These are phyloP conservation scores for Teratosphaeria epicoccoides DNA, from an alignment of 2,329 filamentous ascomycete genomes.

Conservation along the genomic window DNA sequence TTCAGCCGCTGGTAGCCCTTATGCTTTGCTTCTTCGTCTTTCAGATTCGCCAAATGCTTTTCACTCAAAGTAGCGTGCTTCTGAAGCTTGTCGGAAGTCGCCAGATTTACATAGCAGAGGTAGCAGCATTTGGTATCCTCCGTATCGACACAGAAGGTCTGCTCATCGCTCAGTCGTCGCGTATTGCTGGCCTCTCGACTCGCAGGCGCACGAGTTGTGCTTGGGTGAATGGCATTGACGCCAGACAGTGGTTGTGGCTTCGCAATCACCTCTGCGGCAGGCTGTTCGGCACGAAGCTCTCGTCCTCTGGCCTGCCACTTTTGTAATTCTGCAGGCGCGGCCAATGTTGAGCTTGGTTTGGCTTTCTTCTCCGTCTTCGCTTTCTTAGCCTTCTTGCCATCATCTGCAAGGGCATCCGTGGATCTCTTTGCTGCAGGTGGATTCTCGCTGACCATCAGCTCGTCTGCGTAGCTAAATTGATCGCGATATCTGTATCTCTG, in stretches of 20 bases:
- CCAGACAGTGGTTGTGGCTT: neutral
- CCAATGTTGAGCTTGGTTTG: neutral
- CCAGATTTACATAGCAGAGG: slow-evolving; percentile 15
- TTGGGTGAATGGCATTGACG: slow-evolving; percentile 7
- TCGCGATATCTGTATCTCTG: slow-evolving; percentile 11
- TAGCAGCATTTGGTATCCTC: slow-evolving; percentile 13
- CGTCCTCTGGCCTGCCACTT: slow-evolving; percentile 19
- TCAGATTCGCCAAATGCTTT: slow-evolving; percentile 46
- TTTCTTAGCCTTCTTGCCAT: slow-evolving; percentile 17
- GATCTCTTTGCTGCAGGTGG: slow-evolving; percentile 5
- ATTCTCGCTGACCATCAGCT: slow-evolving; percentile 11
- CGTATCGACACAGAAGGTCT: slow-evolving; percentile 9
- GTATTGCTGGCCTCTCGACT: neutral
- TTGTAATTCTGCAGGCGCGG: slow-evolving; percentile 10
- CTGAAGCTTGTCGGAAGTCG: slow-evolving; percentile 30
- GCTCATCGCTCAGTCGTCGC: slow-evolving; percentile 6
- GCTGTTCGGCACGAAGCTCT: slow-evolving; percentile 15
- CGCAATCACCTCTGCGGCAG: neutral
- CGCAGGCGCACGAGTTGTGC: no score
- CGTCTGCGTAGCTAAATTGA: slow-evolving; percentile 4
- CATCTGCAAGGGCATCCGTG: neutral
- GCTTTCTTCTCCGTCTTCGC: slow-evolving; percentile 37
- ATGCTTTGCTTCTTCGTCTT: slow-evolving; percentile 39
- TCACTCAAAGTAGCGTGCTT: slow-evolving; percentile 50
- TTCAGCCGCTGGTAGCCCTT: slow-evolving; percentile 13